Conservation (phyloP, 2,329 filamentous ascomycete species). For the Monilinia vaccinii-corymbosi region DNA sequence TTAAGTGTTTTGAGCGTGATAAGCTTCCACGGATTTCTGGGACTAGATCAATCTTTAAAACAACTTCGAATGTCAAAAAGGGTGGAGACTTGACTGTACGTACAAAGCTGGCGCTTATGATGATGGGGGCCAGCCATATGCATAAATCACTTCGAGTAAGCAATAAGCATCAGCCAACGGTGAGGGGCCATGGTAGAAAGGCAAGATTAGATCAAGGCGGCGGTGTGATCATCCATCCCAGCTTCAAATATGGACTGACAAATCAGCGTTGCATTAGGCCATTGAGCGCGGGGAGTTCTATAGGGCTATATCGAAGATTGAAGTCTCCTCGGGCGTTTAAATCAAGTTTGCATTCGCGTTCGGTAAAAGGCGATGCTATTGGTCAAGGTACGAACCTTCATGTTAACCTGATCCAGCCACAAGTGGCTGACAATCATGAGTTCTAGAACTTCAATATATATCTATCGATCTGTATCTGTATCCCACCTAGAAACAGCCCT, state of each 20-base stretch:
- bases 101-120: conserved; percentile 1
- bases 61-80: neutral
- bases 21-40: neutral
- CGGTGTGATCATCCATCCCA: neutral
- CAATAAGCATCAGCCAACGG: neutral
- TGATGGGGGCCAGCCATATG: too few relatives aligned
- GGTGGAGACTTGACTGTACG: neutral
- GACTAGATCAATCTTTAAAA: neutral
- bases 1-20: neutral
- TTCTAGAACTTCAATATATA: too few relatives aligned
- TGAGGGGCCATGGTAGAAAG: neutral
- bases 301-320: neutral
- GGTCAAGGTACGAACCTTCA: neutral
- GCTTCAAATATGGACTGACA: neutral
- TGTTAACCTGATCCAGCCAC: neutral
- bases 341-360: too few relatives aligned
- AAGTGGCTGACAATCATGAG: neutral
- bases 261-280: neutral
- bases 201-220: neutral
- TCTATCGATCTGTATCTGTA: too few relatives aligned
- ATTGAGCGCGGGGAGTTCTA: neutral
- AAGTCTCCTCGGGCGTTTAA: neutral
- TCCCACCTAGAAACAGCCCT: too few relatives aligned
- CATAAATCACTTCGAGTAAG: neutral
- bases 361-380: neutral